Conservation (phyloP, 106 monocot species). For the Apostasia ramifera region DNA sequence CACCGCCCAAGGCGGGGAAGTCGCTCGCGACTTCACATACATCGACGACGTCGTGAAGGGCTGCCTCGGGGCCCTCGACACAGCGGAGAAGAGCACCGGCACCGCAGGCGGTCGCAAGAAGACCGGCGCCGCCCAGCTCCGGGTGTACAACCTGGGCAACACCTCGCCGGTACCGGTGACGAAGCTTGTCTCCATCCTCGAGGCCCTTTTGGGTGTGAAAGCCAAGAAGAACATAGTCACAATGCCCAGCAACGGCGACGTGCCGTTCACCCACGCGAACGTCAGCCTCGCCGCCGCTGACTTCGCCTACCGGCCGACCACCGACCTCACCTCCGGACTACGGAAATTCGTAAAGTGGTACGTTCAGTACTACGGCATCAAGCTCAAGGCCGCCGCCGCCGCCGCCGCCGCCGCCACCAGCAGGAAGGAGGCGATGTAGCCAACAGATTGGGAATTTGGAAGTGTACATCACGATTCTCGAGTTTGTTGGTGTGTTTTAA, state of each 20-base stretch:
- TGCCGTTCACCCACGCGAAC: conserved; percentile 69
- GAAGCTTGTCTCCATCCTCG: conserved; percentile 46
- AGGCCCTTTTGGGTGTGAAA: conserved; percentile 37
- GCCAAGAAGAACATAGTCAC: conserved; percentile 50
- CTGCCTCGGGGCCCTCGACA: conserved; percentile 19
- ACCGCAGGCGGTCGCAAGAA: conserved; percentile 37
- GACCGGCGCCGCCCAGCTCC: conserved; percentile 36
- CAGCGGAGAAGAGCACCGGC: conserved; percentile 20
- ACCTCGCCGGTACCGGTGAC: conserved; percentile 57
- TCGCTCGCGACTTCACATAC: conserved; percentile 25
- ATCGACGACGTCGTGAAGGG: conserved; percentile 24
- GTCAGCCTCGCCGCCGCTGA: conserved; percentile 46
- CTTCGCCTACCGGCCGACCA: conserved; percentile 55
- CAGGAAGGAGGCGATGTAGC: neutral
- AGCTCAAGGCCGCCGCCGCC: neutral
- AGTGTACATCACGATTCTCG: too few relatives aligned
- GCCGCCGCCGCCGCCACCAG: neutral
- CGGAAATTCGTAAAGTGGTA: conserved; percentile 62
- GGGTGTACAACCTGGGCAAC: conserved; percentile 54
- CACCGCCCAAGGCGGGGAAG: conserved; percentile 4
- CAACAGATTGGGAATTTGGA: too few relatives aligned
- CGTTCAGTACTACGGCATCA: conserved; percentile 32
- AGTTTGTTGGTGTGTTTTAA: too few relatives aligned
- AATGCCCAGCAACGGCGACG: conserved; percentile 68
- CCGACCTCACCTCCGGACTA: conserved; percentile 49